phyloP scores from a whole-genome alignment of 331 rosid genomes.

The Quercus tomentella region DNA sequence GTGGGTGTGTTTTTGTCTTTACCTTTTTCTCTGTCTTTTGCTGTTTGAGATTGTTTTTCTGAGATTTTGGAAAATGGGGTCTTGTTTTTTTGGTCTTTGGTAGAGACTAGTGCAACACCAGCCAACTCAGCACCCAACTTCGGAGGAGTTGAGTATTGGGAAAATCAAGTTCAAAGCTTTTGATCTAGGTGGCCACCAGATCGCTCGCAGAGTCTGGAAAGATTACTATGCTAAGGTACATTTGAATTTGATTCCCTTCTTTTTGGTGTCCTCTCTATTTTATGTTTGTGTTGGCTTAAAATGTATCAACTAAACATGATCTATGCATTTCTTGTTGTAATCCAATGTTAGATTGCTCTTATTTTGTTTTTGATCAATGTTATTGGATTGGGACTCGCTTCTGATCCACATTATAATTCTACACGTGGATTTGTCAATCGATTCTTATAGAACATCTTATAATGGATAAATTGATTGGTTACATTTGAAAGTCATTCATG shows the following conservation, averaged over 20 bases:
- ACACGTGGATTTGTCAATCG: not conserved
- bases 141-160: conserved; percentile 85
- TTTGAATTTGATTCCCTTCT: not conserved
- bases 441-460: not conserved
- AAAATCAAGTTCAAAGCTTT: conserved; percentile 81
- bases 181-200: conserved; percentile 92
- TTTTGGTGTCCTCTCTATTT: not conserved
- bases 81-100: not conserved
- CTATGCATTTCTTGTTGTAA: not conserved
- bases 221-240: conserved; percentile 74
- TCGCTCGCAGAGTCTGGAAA: conserved; percentile 57
- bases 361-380: not conserved
- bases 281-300: not conserved
- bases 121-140: conserved; percentile 88
- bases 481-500: not conserved
- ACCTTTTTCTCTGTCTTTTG: not conserved
- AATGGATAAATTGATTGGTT: not conserved
- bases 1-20: conserved; percentile 14
- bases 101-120: conserved; percentile 91
- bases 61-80: conserved; percentile 56
- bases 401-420: not conserved
- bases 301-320: not conserved
- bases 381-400: not conserved
- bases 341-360: not conserved
- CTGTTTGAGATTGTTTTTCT: conserved; percentile 10